These are phyloP conservation scores for Calcarisporium arbuscula DNA, from an alignment of 2,329 filamentous ascomycete genomes.

Conservation along the genomic window DNA sequence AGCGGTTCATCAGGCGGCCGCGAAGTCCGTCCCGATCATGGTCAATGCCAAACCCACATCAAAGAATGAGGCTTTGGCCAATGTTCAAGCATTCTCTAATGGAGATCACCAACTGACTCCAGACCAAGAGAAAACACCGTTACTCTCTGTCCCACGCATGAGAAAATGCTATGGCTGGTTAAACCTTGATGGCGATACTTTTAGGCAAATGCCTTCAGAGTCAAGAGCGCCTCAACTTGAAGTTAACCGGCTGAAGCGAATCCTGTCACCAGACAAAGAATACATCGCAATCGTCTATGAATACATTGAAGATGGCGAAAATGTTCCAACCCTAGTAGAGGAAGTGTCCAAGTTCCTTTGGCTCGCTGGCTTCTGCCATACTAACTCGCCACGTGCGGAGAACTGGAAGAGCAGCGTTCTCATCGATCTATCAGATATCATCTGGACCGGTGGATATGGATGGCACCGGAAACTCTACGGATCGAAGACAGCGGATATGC, in stretches of 20 bases:
- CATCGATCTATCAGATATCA: conserved; percentile 2
- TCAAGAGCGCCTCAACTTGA: neutral
- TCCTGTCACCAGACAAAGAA: neutral
- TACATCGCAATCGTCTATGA: conserved; percentile 5
- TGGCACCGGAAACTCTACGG: too few relatives aligned
- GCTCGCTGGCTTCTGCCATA: conserved; percentile 2
- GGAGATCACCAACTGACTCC: neutral
- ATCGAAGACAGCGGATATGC: too few relatives aligned
- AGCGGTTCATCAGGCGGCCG: neutral
- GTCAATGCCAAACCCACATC: neutral
- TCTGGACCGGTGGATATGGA: conserved; percentile 1
- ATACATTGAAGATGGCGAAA: conserved; percentile 4
- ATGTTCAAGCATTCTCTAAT: neutral
- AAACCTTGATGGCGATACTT: neutral
- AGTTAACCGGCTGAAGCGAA: neutral
- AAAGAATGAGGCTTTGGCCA: neutral
- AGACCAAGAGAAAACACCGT: neutral
- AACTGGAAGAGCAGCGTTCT: conserved; percentile 5
- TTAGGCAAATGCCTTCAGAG: neutral
- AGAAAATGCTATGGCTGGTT: conserved; percentile 4
- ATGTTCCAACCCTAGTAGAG: conserved; percentile 1
- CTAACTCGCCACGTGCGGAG: neutral
- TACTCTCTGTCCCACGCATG: neutral
- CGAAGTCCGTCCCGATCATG: neutral
- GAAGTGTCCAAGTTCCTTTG: conserved; percentile 1